These are phyloP conservation scores for Ashbya aceris DNA, from an alignment of 1,139 yeast species.

Conservation along the genomic window DNA sequence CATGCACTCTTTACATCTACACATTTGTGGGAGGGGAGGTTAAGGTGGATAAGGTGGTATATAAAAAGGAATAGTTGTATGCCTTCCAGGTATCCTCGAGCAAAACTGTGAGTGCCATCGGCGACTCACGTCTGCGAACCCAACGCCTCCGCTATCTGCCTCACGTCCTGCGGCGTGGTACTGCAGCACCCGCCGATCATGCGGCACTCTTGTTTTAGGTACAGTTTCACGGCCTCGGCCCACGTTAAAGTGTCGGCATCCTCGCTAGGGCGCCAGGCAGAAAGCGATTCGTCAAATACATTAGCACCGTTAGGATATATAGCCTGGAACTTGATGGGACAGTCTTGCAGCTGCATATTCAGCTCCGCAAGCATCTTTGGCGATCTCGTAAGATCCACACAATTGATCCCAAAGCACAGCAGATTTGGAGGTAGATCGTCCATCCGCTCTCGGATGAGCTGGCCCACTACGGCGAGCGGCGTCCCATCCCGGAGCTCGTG, in stretches of 20 bases:
- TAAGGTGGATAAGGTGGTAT: constrained; percentile 83
- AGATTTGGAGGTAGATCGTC: constrained; percentile 5
- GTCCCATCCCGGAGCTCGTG: constrained; percentile 14
- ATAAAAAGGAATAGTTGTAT: constrained; percentile 45
- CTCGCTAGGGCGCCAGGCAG: constrained; percentile 8
- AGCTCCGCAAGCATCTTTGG: constrained; percentile 6
- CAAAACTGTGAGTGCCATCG: no score
- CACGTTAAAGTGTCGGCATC: constrained; percentile 5
- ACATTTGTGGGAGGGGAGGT: constrained; percentile 74
- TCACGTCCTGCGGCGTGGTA: constrained; percentile 11
- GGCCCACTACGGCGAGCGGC: constrained; percentile 4
- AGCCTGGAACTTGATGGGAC: constrained; percentile 5
- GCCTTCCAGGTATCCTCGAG: background rate
- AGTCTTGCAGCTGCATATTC: constrained; percentile 5
- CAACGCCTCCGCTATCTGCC: constrained; percentile 3
- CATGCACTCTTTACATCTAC: constrained; percentile 78
- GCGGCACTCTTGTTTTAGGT: constrained; percentile 6
- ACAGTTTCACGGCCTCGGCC: constrained; percentile 7
- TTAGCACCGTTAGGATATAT: constrained; percentile 14
- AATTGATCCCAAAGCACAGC: constrained; percentile 11
- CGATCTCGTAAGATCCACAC: constrained; percentile 9
- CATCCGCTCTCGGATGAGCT: constrained; percentile 34
- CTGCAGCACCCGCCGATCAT: constrained; percentile 16
- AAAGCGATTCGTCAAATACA: constrained; percentile 8
- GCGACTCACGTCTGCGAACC: no score